Base-by-base conservation (phyloP, 1,139 yeast genomes). In the Taphrina flavorubra region DNA sequence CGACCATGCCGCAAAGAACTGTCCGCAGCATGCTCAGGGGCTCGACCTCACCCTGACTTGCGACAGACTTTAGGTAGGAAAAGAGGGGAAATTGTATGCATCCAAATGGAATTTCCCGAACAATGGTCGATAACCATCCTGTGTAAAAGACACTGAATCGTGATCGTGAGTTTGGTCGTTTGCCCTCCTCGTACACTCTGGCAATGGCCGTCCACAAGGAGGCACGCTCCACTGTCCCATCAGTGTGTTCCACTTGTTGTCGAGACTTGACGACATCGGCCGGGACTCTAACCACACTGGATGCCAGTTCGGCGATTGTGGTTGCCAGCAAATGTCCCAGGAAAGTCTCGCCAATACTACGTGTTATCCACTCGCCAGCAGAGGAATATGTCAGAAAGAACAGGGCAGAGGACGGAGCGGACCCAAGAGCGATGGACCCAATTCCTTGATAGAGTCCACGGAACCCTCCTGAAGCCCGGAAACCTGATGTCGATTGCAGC, bases 61-160 rank as follows among this genome's bases (percentile, higher is more conserved):
- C 66, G 14, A 40, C 84, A 64, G 79, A 78, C 80, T 94, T 95
- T 73, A 94, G 77, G 77, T 82, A 86, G 77, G 94, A 99, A 76
- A 94, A 94, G 49, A 95, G 79, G 1, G 99, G 99, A 79, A 92
- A 95, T 76, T 94, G 99, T 70, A 94, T 90, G 76, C 92, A 83
- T 0, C 99, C 94, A 79, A 94, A 94, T 1, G 99, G 99, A 59
- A 94, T 92, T 76, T 94, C 99, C 71, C 99, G 83, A 86, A 92
- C 83, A 53, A 94, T 88, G 0, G 99, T 94, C 18, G 96, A 87
- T 36, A 86, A 83, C 94, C 96, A 95, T 13, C 99, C 99, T 72
- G 98, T 82, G 76, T 94, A 94, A 14, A 94, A 81, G 0, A 97
- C 97, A 56, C 84, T 79, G 49, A 90, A 74, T 0, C 96, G 95